Conservation (phyloP, 139 green algal genomes). For the Gonium pectorale region DNA sequence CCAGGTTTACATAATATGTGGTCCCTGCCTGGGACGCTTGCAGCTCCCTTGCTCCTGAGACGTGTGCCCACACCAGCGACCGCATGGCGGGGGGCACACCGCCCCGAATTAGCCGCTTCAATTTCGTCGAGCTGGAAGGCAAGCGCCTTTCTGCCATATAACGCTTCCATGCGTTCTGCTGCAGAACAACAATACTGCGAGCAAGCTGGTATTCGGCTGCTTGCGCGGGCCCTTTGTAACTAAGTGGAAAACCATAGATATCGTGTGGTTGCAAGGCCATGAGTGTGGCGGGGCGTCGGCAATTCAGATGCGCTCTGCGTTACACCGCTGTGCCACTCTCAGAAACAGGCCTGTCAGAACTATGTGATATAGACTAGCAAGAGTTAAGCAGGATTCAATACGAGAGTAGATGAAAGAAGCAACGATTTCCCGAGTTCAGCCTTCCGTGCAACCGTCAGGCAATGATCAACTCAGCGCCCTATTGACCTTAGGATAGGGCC, state of each 20-base stretch:
- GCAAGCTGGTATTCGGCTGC: constrained; percentile 14
- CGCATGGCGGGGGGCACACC: constrained; percentile 72
- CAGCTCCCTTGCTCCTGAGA: constrained; percentile 64
- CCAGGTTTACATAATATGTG: constrained; percentile 62
- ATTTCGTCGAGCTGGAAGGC: background rate
- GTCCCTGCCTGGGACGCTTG: constrained; percentile 10
- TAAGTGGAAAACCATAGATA: constrained; percentile 14
- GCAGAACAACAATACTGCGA: background rate
- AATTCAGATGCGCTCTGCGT: no score
- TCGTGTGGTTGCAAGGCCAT: background rate
- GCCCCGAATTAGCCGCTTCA: constrained; percentile 28
- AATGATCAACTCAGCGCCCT: no score
- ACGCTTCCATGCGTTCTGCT: constrained; percentile 10
- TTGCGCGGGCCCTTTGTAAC: constrained; percentile 20
- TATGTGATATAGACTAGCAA: background rate
- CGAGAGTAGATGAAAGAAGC: background rate
- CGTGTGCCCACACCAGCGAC: constrained; percentile 39
- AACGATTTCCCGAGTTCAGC: no score
- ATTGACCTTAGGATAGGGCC: no score
- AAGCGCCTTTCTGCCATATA: background rate
- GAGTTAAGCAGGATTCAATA: background rate
- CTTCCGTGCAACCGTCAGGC: no score
- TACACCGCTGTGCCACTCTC: no score
- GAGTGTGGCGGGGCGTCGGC: no score
- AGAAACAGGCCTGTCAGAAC: no score